phyloP scores from a whole-genome alignment of 345 rosid species.

The Gossypium raimondii region DNA sequence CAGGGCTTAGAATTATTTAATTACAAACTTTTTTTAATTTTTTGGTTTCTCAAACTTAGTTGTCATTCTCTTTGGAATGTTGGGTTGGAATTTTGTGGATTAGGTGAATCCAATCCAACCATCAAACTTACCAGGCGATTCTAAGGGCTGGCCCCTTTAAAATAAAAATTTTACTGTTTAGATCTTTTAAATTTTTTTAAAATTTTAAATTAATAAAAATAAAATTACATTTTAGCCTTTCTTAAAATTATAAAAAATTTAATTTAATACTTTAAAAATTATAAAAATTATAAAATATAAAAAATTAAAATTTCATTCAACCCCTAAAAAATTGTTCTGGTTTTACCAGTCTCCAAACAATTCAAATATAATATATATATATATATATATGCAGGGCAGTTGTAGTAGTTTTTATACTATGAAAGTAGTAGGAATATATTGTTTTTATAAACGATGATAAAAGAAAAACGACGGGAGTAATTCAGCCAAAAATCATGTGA shows the following conservation, averaged over 20 bases:
- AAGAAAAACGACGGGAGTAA: constrained; percentile 9
- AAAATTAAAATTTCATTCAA: too few species aligned
- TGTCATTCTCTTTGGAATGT: constrained; percentile 55
- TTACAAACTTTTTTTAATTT: neutral
- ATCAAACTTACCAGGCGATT: neutral
- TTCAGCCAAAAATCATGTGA: constrained; percentile 20
- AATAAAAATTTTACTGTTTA: too few species aligned
- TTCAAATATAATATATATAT: neutral
- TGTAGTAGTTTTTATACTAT: neutral
- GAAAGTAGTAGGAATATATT: neutral
- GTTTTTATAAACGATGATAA: neutral
- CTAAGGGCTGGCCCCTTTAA: too few species aligned
- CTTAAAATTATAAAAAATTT: too few species aligned
- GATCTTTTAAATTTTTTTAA: too few species aligned
- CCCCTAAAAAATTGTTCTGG: too few species aligned
- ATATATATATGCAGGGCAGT: neutral
- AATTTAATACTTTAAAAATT: too few species aligned
- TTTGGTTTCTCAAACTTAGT: constrained; percentile 25
- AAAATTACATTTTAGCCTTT: too few species aligned
- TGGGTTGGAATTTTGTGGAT: constrained; percentile 51
- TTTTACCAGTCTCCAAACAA: neutral
- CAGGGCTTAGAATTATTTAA: constrained; percentile 14
- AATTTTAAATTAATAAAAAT: too few species aligned
- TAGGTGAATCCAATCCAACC: constrained; percentile 30
- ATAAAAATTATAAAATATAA: too few species aligned